A percentile compares a stretch with the other conserved stretches of the same genome.
Evolutionary conservation across 2,329 filamentous ascomycete species (phyloP).

Genomic region (Penicillium hordei): DNA sequence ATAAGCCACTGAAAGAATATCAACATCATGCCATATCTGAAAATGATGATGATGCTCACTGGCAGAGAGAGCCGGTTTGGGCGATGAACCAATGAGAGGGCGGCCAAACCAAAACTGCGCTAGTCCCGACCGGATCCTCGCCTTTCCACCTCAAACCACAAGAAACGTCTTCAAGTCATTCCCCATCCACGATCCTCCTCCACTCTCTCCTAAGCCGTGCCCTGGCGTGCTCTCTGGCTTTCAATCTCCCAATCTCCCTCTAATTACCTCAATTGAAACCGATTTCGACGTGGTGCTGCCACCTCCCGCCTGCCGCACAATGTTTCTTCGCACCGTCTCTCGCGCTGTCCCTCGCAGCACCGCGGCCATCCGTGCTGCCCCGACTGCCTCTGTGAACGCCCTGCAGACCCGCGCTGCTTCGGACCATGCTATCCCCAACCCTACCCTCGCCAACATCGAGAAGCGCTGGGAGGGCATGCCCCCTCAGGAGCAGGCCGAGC

Average conservation of each 20-base stretch:
- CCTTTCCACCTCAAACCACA: conserved; percentile 45
- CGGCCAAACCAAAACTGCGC: conserved; percentile 36
- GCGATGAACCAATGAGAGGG: conserved; percentile 35
- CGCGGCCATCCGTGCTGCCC: conserved; percentile 39
- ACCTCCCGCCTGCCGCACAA: conserved; percentile 38
- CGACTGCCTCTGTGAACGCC: conserved; percentile 42
- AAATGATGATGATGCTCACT: conserved; percentile 25
- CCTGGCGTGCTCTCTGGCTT: conserved; percentile 26
- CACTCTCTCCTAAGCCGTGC: conserved; percentile 31
- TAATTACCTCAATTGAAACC: conserved; percentile 29
- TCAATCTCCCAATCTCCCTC: conserved; percentile 17
- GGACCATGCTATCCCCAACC: conserved; percentile 95
- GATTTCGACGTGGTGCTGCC: conserved; percentile 29
- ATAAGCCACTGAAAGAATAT: neutral
- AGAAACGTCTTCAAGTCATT: conserved; percentile 34
- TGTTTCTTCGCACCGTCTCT: conserved; percentile 49
- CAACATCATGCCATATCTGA: conserved; percentile 11
- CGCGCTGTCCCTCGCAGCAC: conserved; percentile 47
- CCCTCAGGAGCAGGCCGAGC: conserved; percentile 96
- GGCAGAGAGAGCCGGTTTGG: conserved; percentile 20
- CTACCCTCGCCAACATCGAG: conserved; percentile 96
- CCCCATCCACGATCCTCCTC: conserved; percentile 34
- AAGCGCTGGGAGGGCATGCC: conserved; percentile 99
- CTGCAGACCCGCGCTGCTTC: conserved; percentile 59
- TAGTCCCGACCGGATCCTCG: conserved; percentile 37